These are phyloP conservation scores for Chlorella ohadii DNA, from an alignment of 139 green algal genomes.

Conservation along the genomic window DNA sequence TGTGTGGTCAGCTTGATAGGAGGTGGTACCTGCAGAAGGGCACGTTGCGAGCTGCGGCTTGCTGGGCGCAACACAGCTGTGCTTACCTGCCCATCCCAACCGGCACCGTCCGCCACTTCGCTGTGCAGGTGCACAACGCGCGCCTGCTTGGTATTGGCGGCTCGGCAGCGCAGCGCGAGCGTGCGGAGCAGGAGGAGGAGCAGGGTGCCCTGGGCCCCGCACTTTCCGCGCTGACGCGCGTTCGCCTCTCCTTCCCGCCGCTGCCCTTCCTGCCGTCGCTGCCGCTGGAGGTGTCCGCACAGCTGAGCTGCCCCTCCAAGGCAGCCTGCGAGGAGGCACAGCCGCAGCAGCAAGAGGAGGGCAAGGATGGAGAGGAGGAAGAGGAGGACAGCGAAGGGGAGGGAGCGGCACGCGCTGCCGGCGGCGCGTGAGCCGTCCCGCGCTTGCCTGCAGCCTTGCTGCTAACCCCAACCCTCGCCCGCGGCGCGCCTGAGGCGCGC, in stretches of 20 bases:
- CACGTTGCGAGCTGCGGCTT: too few relatives aligned
- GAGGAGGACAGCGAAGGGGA: neutral
- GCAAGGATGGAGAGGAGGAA: neutral
- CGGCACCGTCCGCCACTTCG: too few relatives aligned
- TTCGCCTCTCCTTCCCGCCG: neutral
- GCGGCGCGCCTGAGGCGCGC: too few relatives aligned
- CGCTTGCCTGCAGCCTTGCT: too few relatives aligned
- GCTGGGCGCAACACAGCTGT: too few relatives aligned
- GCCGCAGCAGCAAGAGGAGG: conserved; percentile 1
- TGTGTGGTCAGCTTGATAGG: too few relatives aligned
- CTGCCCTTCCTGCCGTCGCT: conserved; percentile 29
- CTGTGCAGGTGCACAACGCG: conserved; percentile 16
- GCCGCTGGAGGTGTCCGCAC: conserved; percentile 23
- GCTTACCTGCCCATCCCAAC: too few relatives aligned
- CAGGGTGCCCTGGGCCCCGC: neutral
- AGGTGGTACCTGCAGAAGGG: too few relatives aligned
- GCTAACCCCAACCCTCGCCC: too few relatives aligned
- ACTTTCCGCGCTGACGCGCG: neutral
- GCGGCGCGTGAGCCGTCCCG: too few relatives aligned
- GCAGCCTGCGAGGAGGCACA: conserved; percentile 17
- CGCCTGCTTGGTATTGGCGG: conserved; percentile 29
- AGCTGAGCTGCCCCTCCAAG: conserved; percentile 41
- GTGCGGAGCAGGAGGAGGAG: neutral
- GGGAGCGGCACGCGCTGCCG: too few relatives aligned
- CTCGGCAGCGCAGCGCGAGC: neutral